These are phyloP conservation scores for Fraxinus cuspidata DNA, from an alignment of 257 asterid genomes.

Conservation along the genomic window DNA sequence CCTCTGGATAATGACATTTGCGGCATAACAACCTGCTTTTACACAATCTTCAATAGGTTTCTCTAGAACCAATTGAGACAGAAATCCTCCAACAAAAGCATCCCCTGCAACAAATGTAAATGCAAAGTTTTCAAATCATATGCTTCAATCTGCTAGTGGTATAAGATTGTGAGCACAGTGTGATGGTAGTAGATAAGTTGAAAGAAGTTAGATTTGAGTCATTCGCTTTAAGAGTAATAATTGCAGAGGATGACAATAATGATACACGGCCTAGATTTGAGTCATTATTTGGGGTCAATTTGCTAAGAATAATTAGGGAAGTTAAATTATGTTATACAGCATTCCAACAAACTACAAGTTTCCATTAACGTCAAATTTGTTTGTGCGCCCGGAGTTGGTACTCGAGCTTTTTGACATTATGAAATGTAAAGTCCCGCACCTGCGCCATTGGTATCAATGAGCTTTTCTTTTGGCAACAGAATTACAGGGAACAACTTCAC, in stretches of 20 bases:
- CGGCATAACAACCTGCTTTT: constrained; percentile 72
- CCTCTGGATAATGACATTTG: constrained; percentile 81
- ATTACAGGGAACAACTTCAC: constrained; percentile 72
- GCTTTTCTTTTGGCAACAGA: constrained; percentile 77
- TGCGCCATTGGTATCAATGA: constrained; percentile 93
- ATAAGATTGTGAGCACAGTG: background rate
- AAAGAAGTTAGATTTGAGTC: background rate
- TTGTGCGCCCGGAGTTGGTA: background rate
- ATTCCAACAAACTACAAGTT: background rate
- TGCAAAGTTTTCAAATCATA: background rate
- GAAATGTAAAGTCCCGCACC: constrained; percentile 42
- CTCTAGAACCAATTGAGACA: constrained; percentile 68
- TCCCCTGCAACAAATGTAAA: constrained; percentile 46
- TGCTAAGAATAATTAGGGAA: background rate
- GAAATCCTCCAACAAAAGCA: constrained; percentile 88
- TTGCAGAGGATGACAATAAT: background rate
- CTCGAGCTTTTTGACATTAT: background rate
- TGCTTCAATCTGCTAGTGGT: background rate
- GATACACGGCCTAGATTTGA: background rate
- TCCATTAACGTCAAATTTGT: background rate
- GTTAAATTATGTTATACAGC: background rate
- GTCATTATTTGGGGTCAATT: background rate
- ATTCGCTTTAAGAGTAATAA: background rate
- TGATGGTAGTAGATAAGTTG: background rate
- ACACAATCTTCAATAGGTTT: constrained; percentile 70